A percentile compares a stretch with the other conserved stretches of the same genome.
Conservation (phyloP, 129 eudicot genomes). For the Arctium minus region DNA sequence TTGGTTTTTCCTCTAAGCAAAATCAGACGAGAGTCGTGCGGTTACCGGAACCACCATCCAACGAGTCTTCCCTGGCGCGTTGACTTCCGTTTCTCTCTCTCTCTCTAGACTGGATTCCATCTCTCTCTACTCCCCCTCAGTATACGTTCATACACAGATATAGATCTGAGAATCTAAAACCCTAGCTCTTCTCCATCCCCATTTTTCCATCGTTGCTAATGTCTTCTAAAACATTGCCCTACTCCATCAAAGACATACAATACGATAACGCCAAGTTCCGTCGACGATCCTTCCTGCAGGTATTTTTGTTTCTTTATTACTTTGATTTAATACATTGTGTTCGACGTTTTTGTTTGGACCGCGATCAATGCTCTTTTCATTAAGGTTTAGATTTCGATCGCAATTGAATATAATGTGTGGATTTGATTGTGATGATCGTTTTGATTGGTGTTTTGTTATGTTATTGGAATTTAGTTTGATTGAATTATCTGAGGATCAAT, state of each 20-base stretch:
- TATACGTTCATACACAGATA: not conserved
- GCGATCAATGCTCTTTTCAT: not conserved
- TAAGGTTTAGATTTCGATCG: not conserved
- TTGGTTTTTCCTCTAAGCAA: not conserved
- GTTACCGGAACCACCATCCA: not conserved
- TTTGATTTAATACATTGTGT: slow-evolving; percentile 6
- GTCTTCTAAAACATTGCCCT: slow-evolving; percentile 59
- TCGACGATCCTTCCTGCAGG: slow-evolving; percentile 62
- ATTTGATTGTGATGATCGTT: not conserved
- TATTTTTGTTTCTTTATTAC: not conserved
- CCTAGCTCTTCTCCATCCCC: not conserved
- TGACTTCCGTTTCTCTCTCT: slow-evolving; percentile 14
- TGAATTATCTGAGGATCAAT: not conserved
- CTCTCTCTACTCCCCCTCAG: not conserved
- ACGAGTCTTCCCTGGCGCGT: not conserved
- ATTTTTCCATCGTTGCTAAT: slow-evolving; percentile 1
- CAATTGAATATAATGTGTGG: not conserved
- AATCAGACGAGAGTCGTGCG: not conserved
- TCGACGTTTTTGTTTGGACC: not conserved
- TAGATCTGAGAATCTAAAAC: slow-evolving; percentile 29
- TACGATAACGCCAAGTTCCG: slow-evolving; percentile 93
- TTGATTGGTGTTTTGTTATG: not conserved
- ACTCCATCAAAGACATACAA: slow-evolving; percentile 63
- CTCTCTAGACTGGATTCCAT: not conserved
- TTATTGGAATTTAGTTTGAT: not conserved